These are phyloP conservation scores for Paramecium bursaria DNA, from an alignment of 73 alveolate genomes.

Conservation along the genomic window DNA sequence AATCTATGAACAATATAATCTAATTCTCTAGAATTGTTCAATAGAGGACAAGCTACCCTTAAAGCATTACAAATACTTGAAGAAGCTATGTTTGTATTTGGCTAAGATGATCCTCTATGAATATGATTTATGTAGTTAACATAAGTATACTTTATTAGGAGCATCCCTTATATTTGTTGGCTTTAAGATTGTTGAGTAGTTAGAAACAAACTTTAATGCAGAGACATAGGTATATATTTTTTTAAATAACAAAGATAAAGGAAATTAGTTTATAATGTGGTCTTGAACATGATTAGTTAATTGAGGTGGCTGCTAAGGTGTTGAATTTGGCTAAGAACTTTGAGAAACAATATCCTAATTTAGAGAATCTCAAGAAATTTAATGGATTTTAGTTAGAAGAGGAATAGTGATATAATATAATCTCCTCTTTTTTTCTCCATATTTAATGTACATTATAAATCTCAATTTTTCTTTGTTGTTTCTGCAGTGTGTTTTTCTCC, in stretches of 20 bases:
- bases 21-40: slow-evolving; percentile 19
- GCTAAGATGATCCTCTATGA: slow-evolving; percentile 91
- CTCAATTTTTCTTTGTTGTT: slow-evolving; percentile 56
- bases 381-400: slow-evolving; percentile 67
- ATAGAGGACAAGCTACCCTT: slow-evolving; percentile 46
- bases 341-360: slow-evolving; percentile 87
- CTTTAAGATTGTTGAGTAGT: slow-evolving; percentile 88
- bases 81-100: slow-evolving; percentile 83
- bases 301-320: slow-evolving; percentile 86
- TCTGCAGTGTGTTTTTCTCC: slow-evolving; percentile 72
- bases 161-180: slow-evolving; percentile 87
- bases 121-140: slow-evolving; percentile 75
- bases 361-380: slow-evolving; percentile 90
- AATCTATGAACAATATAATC: slow-evolving; percentile 32
- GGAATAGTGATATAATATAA: slow-evolving; percentile 18
- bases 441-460: neutral
- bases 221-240: slow-evolving; percentile 38
- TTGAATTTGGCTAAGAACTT: slow-evolving; percentile 91
- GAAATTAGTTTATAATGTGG: slow-evolving; percentile 71
- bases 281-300: slow-evolving; percentile 77
- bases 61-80: slow-evolving; percentile 61
- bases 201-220: slow-evolving; percentile 72
- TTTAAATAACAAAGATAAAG: slow-evolving; percentile 41
- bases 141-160: slow-evolving; percentile 80
- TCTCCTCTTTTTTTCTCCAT: too few relatives aligned